Evolutionary conservation across 1,284 basidiomycete genomes (phyloP).

Genomic region (Cryptococcus deneoformans): DNA sequence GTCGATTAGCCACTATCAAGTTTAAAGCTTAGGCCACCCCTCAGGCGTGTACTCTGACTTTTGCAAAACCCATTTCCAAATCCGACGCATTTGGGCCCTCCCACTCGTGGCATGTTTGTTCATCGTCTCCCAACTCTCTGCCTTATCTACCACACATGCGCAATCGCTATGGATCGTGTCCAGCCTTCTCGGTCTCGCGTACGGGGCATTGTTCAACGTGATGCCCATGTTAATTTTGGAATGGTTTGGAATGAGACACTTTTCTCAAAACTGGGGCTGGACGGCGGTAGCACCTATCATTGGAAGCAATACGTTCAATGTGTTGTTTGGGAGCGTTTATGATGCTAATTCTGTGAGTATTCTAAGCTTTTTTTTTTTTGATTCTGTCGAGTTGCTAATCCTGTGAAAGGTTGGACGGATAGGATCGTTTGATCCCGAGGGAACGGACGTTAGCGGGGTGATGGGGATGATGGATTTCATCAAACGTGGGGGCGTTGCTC

Average conservation of each 20-base stretch:
- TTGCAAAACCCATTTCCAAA: slow-evolving; percentile 57
- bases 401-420: neutral
- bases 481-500: slow-evolving; percentile 9
- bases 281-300: slow-evolving; percentile 71
- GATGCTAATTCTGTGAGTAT: slow-evolving; percentile 62
- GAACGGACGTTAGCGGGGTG: slow-evolving; percentile 7
- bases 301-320: slow-evolving; percentile 78
- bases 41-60: slow-evolving; percentile 64
- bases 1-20: too few relatives aligned
- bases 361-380: too few relatives aligned
- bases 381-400: too few relatives aligned
- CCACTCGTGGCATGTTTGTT: slow-evolving; percentile 64
- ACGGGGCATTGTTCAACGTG: slow-evolving; percentile 74
- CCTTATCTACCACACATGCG: slow-evolving; percentile 60
- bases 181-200: slow-evolving; percentile 65
- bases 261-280: slow-evolving; percentile 82
- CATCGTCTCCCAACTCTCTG: slow-evolving; percentile 65
- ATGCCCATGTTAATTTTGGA: slow-evolving; percentile 75
- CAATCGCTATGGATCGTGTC: slow-evolving; percentile 71
- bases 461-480: neutral
- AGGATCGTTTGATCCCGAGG: neutral
- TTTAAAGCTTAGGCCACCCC: slow-evolving; percentile 1
- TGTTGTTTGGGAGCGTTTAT: slow-evolving; percentile 75
- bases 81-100: slow-evolving; percentile 61
- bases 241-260: slow-evolving; percentile 72